Percentiles rank a stretch among this genome's conserved stretches.
phyloP scores from a whole-genome alignment of 345 rosid species.

The Streptanthus diversifolius region DNA sequence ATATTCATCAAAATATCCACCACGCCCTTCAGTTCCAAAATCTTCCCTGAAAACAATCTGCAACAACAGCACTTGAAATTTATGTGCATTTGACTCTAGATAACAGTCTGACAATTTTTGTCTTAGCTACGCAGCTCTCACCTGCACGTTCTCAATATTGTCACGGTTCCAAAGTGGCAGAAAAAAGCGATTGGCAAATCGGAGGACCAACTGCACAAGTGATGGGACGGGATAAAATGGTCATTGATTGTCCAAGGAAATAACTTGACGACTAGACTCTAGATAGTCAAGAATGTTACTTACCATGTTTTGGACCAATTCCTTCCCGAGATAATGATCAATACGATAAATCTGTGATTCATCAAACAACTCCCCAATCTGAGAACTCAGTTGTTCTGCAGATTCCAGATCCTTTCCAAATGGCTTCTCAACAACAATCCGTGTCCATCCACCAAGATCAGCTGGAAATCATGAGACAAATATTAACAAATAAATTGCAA shows the following conservation, averaged over 20 bases:
- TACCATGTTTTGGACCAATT: slow-evolving; percentile 83
- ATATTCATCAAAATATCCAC: slow-evolving; percentile 96
- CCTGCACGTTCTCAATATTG: slow-evolving; percentile 94
- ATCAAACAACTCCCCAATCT: slow-evolving; percentile 36
- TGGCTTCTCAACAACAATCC: slow-evolving; percentile 98
- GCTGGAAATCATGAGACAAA: slow-evolving; percentile 42
- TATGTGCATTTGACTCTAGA: neutral
- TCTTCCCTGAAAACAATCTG: slow-evolving; percentile 98
- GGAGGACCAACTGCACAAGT: slow-evolving; percentile 61
- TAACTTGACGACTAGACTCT: neutral
- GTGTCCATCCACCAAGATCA: slow-evolving; percentile 98
- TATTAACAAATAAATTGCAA: neutral
- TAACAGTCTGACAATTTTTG: neutral
- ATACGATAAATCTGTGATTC: slow-evolving; percentile 55
- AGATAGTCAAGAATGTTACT: neutral
- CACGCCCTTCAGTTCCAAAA: slow-evolving; percentile 97
- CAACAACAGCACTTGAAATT: neutral
- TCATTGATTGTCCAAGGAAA: neutral
- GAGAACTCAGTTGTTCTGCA: slow-evolving; percentile 35
- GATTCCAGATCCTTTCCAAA: slow-evolving; percentile 86
- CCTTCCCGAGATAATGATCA: slow-evolving; percentile 97
- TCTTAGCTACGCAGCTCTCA: slow-evolving; percentile 35
- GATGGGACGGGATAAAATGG: neutral
- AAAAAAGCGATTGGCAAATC: slow-evolving; percentile 93
- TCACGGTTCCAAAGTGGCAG: slow-evolving; percentile 99